phyloP scores from a whole-genome alignment of 345 rosid genomes.

The Mercurialis annua region DNA sequence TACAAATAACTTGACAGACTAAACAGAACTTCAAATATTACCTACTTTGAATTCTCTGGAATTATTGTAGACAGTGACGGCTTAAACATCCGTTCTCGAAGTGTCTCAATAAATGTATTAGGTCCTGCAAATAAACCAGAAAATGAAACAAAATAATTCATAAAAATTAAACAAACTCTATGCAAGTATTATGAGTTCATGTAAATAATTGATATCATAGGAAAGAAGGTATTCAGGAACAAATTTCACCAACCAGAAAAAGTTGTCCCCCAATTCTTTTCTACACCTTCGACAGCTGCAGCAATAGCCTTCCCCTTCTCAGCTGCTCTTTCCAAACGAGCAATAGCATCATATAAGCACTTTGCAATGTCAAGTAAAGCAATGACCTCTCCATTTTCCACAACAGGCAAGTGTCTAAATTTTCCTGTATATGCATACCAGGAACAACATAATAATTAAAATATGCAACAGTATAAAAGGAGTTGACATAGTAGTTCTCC shows the following conservation, averaged over 20 bases:
- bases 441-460: conserved; percentile 10
- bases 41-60: conserved; percentile 96
- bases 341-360: conserved; percentile 97
- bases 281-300: conserved; percentile 99
- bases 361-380: conserved; percentile 96
- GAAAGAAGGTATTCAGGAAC: background rate
- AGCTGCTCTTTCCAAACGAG: conserved; percentile 99
- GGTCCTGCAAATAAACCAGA: conserved; percentile 50
- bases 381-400: conserved; percentile 97
- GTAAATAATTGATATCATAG: background rate
- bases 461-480: background rate
- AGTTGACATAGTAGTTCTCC: background rate
- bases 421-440: conserved; percentile 53
- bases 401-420: conserved; percentile 98
- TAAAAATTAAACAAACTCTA: conserved; percentile 1
- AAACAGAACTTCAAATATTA: conserved; percentile 48
- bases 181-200: background rate
- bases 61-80: conserved; percentile 86
- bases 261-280: conserved; percentile 85
- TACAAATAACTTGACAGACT: background rate
- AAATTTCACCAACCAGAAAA: conserved; percentile 54
- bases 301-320: conserved; percentile 99
- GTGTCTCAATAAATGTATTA: conserved; percentile 81
- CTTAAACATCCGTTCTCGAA: conserved; percentile 86
- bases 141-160: conserved; percentile 2